Percentiles rank a stretch among this genome's conserved stretches.
Conservation (phyloP, 2,329 filamentous ascomycete genomes). For the Fusarium tupiense region DNA sequence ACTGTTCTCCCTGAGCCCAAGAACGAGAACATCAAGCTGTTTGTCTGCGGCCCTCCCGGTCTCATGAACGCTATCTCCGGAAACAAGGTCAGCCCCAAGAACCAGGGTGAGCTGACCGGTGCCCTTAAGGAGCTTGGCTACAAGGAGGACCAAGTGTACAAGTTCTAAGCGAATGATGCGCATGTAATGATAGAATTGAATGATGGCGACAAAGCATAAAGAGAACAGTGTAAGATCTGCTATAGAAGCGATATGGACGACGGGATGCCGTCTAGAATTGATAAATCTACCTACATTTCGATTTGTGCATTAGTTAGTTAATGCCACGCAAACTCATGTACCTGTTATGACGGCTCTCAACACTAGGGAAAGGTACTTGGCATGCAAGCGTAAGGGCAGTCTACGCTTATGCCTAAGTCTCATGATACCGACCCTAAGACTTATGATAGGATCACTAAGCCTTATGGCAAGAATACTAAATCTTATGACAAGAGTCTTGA, state of each 20-base stretch:
- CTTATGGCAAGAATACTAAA: not conserved
- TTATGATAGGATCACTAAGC: not conserved
- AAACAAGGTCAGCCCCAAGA: conserved; percentile 86
- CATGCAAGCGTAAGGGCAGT: not conserved
- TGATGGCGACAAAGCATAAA: conserved; percentile 13
- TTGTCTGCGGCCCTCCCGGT: conserved; percentile 92
- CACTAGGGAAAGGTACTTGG: not conserved
- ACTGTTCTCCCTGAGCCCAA: conserved; percentile 93
- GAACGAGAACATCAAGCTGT: conserved; percentile 92
- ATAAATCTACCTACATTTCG: conserved; percentile 13
- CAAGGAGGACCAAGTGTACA: conserved; percentile 83
- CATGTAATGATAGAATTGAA: conserved; percentile 17
- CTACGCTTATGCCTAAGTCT: not conserved
- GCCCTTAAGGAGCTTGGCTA: conserved; percentile 84
- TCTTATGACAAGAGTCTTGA: not conserved
- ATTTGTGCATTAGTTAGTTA: not conserved
- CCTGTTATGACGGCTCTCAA: not conserved
- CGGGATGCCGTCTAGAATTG: conserved; percentile 36
- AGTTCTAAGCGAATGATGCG: conserved; percentile 70
- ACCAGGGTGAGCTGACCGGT: conserved; percentile 91
- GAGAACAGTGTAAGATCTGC: conserved; percentile 37
- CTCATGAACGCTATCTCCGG: conserved; percentile 95
- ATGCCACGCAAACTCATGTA: no score
- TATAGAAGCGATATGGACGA: conserved; percentile 41
- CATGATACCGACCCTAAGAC: no score